Base-by-base conservation (phyloP, 805 yeast genomes). In the Candida hispaniensis region DNA sequence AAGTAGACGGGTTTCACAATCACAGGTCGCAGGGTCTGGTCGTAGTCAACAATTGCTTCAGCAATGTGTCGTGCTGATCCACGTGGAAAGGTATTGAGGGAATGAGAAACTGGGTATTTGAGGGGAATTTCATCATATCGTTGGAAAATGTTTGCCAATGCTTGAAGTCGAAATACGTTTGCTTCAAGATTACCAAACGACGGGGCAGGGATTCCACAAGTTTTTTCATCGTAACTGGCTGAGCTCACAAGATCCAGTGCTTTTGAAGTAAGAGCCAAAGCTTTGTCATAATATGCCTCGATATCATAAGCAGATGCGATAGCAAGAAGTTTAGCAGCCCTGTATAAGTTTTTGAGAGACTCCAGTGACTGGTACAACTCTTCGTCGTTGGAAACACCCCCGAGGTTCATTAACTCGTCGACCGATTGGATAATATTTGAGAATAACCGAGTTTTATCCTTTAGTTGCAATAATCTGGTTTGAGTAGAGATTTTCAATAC, bases 341-440 rank as follows among this genome's bases (percentile, higher is more conserved):
- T 47, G 53, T 67, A 79, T 42, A 61, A 72, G 6, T 51, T 48
- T 18, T 60, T 58, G 46, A 82, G 57, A 10, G 64, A 46, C 8
- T 61, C 64, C 26, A 91, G 60, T 6, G 77, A 69, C 5, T 59
- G 57, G 42, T 61, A 53, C 38, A 88, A 63, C 14, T 67, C 75
- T 35, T 79, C 91, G 51, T 83, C 94, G 35, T 81, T 80, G 50
- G 79, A 74, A 12, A 88, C 94, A 64, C 97, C 97, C 0, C 96
- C 95, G 34, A 91, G 65, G 41, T 83, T 94, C 49, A 69, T 63
- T 28, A 83, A 57, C 44, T 76, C 77, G 3, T 56, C 57, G 20
- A 77, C 52, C 11, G 79, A 73, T 29, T 64, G 59, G 8, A 66
- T 53, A 22, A 81, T 64, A 6, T 66, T 60, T 14, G 67, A 70